Evolutionary conservation across 805 yeast species (phyloP), one percentile per base, ranked within the genome.

Genomic region (Candida koratica): DNA sequence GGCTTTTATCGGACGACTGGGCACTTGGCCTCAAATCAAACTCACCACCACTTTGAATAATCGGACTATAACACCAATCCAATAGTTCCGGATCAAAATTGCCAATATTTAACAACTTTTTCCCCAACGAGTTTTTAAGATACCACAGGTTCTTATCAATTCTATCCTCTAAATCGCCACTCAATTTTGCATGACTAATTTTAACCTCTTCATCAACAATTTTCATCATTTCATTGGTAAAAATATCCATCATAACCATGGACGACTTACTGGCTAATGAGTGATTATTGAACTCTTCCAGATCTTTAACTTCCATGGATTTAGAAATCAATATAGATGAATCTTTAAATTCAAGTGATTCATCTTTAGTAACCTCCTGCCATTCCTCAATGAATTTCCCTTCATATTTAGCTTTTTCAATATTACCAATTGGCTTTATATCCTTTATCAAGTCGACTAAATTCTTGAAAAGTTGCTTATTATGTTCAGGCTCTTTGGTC

Each of bases 41-140:
- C 37, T 79, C 77, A 23, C 86, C 87, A 37, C 95, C 95, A 48
- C 94, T 82, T 63, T 87, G 95, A 36, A 88, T 73, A 35, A 88
- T 84, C 18, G 97, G 97, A 37, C 88, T 78, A 58, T 85, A 87
- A 46, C 95, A 84, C 96, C 97, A 90, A 56, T 90, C 97, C 14
- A 90, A 63, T 44, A 78, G 75, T 43, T 76, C 78, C 4, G 81
- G 67, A 51, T 87, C 95, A 43, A 88, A 82, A 37, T 83, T 90
- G 25, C 52, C 52, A 32, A 47, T 39, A 17, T 61, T 46, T 30
- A 83, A 81, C 32, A 77, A 55, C 45, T 74, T 73, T 50, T 79
- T 76, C 25, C 76, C 77, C 37, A 62, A 53, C 3, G 64, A 61
- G 10, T 68, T 68, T 58, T 69, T 69, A 38, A 71, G 71, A 56